Evolutionary conservation across 768 basidiomycete species (phyloP).

Genomic region (Mycena vitilis): DNA sequence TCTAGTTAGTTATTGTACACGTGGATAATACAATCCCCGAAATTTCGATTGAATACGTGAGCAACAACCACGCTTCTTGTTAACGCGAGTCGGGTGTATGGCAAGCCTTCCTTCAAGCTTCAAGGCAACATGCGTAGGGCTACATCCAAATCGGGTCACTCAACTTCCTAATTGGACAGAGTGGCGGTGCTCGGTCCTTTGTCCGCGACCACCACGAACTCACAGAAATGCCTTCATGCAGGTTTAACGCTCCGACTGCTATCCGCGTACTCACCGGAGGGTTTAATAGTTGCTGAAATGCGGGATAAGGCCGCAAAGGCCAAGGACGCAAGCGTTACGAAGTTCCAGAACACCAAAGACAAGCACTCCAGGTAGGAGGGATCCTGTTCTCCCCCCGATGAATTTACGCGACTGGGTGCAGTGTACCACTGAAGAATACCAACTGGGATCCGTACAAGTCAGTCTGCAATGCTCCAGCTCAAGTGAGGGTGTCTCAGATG

Average conservation of each 20-base stretch:
- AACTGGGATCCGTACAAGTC: conserved; percentile 69
- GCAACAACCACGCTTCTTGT: too few relatives aligned
- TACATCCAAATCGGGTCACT: background rate
- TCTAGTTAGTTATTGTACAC: too few relatives aligned
- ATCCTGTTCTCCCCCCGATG: background rate
- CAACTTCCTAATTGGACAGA: background rate
- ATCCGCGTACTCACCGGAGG: background rate
- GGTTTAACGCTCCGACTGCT: background rate
- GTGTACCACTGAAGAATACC: conserved; percentile 68
- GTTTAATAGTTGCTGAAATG: conserved; percentile 66
- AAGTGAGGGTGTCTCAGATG: background rate
- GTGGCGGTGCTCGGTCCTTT: background rate
- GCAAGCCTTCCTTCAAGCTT: too few relatives aligned
- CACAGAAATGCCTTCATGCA: conserved; percentile 18
- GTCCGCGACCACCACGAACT: background rate
- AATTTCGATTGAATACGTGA: too few relatives aligned
- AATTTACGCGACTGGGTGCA: conserved; percentile 36
- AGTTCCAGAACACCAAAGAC: conserved; percentile 67
- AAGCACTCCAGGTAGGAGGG: conserved; percentile 58
- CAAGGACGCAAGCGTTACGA: conserved; percentile 66
- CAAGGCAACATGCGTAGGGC: too few relatives aligned
- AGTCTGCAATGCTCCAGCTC: background rate
- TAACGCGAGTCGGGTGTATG: too few relatives aligned
- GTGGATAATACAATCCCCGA: too few relatives aligned
- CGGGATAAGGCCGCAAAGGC: conserved; percentile 73